These are phyloP conservation scores for Ogataea minuta DNA, from an alignment of 805 yeast genomes.

Conservation along the genomic window DNA sequence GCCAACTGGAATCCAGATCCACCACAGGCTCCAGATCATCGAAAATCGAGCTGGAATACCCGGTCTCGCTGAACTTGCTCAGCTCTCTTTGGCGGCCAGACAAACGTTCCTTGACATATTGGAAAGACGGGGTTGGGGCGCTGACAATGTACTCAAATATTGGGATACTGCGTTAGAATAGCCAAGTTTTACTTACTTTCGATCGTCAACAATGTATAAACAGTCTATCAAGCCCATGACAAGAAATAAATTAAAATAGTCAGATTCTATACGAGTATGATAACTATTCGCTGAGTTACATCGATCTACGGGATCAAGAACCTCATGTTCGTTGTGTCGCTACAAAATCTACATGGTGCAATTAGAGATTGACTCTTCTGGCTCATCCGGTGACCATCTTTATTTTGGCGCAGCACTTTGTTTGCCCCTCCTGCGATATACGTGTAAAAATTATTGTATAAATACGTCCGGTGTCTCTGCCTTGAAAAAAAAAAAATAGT, in stretches of 20 bases:
- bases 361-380: background rate
- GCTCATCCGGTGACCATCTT: background rate
- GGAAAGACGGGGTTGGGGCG: constrained; percentile 29
- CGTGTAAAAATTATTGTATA: constrained; percentile 7
- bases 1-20: constrained; percentile 30
- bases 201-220: constrained; percentile 30
- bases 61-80: background rate
- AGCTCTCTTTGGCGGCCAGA: constrained; percentile 3
- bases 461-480: constrained; percentile 5
- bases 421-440: constrained; percentile 1
- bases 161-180: constrained; percentile 18
- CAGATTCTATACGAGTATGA: background rate
- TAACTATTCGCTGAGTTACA: too few species aligned
- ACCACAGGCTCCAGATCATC: constrained; percentile 27
- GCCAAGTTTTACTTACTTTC: constrained; percentile 22
- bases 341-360: background rate
- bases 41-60: constrained; percentile 10
- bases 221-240: constrained; percentile 34
- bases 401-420: background rate
- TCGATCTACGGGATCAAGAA: too few species aligned
- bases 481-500: constrained; percentile 9
- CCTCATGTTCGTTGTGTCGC: background rate
- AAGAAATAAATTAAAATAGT: background rate
- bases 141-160: constrained; percentile 27
- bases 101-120: constrained; percentile 26